phyloP scores from a whole-genome alignment of 225 moss, liverwort and hornwort genomes.

The Straminergon stramineum region DNA sequence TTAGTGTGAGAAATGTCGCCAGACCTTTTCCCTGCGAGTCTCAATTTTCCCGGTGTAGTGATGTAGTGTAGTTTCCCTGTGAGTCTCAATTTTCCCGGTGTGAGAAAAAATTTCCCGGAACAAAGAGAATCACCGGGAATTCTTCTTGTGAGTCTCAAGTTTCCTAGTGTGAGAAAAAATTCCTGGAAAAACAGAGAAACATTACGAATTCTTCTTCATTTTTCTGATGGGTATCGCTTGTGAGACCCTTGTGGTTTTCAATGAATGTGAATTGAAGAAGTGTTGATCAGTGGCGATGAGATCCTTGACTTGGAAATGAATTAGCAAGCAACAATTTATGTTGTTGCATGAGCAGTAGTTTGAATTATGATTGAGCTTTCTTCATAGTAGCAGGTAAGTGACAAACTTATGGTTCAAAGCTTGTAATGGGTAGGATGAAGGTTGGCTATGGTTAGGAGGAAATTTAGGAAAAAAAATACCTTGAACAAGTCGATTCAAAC shows the following conservation, averaged over 20 bases:
- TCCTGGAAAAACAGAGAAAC: no score
- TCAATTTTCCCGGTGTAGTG: no score
- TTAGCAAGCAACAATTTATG: not conserved
- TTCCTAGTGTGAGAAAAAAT: not conserved
- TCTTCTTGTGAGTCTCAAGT: not conserved
- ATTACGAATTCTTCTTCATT: no score
- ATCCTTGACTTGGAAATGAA: not conserved
- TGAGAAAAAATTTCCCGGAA: not conserved
- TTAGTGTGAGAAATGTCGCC: not conserved
- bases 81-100: no score
- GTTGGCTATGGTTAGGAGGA: not conserved
- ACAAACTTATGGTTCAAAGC: not conserved
- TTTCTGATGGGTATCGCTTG: no score
- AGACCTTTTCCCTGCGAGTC: not conserved
- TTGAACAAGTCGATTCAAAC: not conserved
- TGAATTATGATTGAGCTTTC: not conserved
- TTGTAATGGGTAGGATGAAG: not conserved
- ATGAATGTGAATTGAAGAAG: not conserved
- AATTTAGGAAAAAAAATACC: not conserved
- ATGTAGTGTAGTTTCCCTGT: no score
- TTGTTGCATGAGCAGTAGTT: not conserved
- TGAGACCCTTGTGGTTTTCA: not conserved
- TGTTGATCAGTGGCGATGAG: not conserved
- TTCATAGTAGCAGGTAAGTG: accelerated
- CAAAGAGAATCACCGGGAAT: no score